Evolutionary conservation across 2,329 filamentous ascomycete genomes (phyloP).

Genomic region (Bipolaris oryzae): DNA sequence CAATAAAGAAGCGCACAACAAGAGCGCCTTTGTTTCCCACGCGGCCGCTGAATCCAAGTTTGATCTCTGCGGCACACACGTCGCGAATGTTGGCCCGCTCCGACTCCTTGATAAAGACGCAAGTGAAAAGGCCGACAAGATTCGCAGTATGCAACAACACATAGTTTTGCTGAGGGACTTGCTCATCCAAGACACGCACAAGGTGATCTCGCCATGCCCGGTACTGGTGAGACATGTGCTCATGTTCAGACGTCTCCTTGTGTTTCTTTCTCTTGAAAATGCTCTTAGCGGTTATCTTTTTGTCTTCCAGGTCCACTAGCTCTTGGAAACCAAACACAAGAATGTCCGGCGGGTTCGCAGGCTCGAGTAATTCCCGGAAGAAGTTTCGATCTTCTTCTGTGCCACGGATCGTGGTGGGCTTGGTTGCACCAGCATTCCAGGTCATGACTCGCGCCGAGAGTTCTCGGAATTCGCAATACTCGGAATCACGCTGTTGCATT

Average conservation of each 20-base stretch:
- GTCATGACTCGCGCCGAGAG: conserved; percentile 82
- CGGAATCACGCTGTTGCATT: conserved; percentile 81
- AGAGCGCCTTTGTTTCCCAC: conserved; percentile 98
- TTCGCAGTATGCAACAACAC: conserved; percentile 86
- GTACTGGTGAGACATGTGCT: conserved; percentile 96
- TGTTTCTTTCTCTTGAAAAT: conserved; percentile 79
- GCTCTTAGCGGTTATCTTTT: conserved; percentile 94
- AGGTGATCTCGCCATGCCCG: conserved; percentile 95
- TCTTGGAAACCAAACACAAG: conserved; percentile 97
- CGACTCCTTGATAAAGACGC: conserved; percentile 87
- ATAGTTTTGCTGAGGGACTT: conserved; percentile 79
- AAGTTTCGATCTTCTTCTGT: conserved; percentile 74
- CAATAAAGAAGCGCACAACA: conserved; percentile 86
- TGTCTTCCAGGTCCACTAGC: conserved; percentile 96
- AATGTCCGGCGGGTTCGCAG: conserved; percentile 82
- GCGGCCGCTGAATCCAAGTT: conserved; percentile 92
- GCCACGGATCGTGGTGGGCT: conserved; percentile 79
- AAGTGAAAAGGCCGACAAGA: conserved; percentile 93
- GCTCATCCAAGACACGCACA: conserved; percentile 79
- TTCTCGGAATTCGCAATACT: conserved; percentile 86
- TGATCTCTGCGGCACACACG: conserved; percentile 81
- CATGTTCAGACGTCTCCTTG: conserved; percentile 82
- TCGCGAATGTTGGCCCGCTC: conserved; percentile 78
- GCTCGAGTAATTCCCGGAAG: conserved; percentile 77
- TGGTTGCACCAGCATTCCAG: conserved; percentile 97